Conservation (phyloP, 1,284 basidiomycete species). For the Apiotrichum gamsii region DNA sequence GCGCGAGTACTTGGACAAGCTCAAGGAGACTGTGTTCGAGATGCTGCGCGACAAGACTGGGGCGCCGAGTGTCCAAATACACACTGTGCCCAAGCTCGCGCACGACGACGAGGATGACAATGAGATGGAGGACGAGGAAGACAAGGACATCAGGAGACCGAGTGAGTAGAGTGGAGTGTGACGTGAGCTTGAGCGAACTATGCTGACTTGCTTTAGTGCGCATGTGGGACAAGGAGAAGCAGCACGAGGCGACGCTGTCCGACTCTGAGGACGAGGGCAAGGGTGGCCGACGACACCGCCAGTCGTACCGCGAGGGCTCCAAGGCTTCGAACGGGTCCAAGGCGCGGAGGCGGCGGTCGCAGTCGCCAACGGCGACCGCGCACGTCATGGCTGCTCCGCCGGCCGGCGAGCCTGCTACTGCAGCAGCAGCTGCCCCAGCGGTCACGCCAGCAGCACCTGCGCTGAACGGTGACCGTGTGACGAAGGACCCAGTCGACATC, state of each 20-base stretch:
- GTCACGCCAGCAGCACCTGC: background rate
- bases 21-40: conserved; percentile 87
- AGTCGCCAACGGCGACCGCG: conserved; percentile 3
- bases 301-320: conserved; percentile 33
- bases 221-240: conserved; percentile 42
- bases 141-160: conserved; percentile 66
- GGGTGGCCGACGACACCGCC: conserved; percentile 42
- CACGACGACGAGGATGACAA: conserved; percentile 78
- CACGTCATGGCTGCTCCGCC: background rate
- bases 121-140: conserved; percentile 71
- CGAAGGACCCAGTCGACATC: conserved; percentile 8
- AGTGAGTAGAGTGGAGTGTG: too few relatives aligned
- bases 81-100: conserved; percentile 58
- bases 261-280: conserved; percentile 54
- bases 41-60: conserved; percentile 75
- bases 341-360: conserved; percentile 9
- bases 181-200: background rate
- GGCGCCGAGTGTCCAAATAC: conserved; percentile 84
- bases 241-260: conserved; percentile 44
- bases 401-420: background rate
- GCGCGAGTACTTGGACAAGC: conserved; percentile 83
- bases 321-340: background rate
- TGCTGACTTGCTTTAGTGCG: conserved; percentile 25
- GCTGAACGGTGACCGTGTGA: background rate
- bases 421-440: background rate